Percentiles rank a stretch among this genome's conserved stretches.
These are phyloP conservation scores for Colletotrichum sp. DNA, from an alignment of 2,329 filamentous ascomycete genomes.

Conservation along the genomic window DNA sequence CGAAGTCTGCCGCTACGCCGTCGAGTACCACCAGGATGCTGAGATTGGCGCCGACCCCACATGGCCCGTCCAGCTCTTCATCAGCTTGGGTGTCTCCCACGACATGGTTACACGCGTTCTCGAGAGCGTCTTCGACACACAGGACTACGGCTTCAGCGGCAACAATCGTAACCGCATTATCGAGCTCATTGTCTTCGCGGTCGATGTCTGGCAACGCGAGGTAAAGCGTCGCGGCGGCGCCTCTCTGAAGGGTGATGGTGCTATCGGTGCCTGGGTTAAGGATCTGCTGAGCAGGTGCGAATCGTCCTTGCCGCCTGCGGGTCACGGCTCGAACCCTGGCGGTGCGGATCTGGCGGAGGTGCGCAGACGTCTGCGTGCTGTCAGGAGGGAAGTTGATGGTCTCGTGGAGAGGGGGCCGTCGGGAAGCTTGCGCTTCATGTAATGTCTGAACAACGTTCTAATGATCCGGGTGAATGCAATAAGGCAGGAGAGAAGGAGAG, in stretches of 20 bases:
- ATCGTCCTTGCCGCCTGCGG: slow-evolving; percentile 42
- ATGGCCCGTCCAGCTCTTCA: slow-evolving; percentile 63
- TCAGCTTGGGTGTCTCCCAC: slow-evolving; percentile 61
- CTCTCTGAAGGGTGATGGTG: slow-evolving; percentile 38
- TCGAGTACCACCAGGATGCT: slow-evolving; percentile 62
- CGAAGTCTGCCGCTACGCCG: slow-evolving; percentile 66
- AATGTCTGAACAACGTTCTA: slow-evolving; percentile 23
- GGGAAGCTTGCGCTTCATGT: slow-evolving; percentile 52
- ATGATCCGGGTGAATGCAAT: neutral
- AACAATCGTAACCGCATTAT: slow-evolving; percentile 54
- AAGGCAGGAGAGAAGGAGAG: neutral
- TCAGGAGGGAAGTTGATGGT: slow-evolving; percentile 49
- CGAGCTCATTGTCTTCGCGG: slow-evolving; percentile 57
- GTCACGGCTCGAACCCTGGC: slow-evolving; percentile 47
- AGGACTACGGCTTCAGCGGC: slow-evolving; percentile 64
- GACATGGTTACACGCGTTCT: slow-evolving; percentile 61
- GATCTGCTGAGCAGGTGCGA: slow-evolving; percentile 59
- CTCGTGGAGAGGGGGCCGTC: slow-evolving; percentile 47
- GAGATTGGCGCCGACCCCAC: slow-evolving; percentile 61
- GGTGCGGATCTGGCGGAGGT: slow-evolving; percentile 51
- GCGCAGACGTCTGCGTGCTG: slow-evolving; percentile 43
- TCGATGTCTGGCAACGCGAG: slow-evolving; percentile 56
- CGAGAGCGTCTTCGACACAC: slow-evolving; percentile 62
- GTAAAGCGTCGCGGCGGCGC: slow-evolving; percentile 50
- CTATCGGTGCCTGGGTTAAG: slow-evolving; percentile 48